Percentiles rank a stretch among this genome's conserved stretches.
These are phyloP conservation scores for Ogataea pilisensis DNA, from an alignment of 805 yeast species.

Conservation along the genomic window DNA sequence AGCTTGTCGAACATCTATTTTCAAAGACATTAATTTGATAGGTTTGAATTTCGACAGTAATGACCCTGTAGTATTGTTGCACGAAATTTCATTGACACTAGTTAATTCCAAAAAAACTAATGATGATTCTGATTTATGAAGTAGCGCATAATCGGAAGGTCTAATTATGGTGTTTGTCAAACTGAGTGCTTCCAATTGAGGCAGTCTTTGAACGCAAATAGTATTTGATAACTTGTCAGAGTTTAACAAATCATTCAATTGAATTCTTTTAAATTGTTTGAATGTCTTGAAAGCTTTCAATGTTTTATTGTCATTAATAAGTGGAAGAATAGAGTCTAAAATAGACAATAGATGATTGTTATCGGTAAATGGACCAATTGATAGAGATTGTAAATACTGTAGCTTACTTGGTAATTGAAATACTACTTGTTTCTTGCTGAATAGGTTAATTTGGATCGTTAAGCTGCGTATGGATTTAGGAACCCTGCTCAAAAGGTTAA, in stretches of 20 bases:
- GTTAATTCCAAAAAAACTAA: slow-evolving; percentile 14
- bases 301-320: not conserved
- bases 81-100: slow-evolving; percentile 12
- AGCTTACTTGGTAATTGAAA: not conserved
- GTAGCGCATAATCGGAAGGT: slow-evolving; percentile 4
- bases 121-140: slow-evolving; percentile 6
- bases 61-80: slow-evolving; percentile 5
- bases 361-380: slow-evolving; percentile 14
- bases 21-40: slow-evolving; percentile 6
- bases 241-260: slow-evolving; percentile 12
- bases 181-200: slow-evolving; percentile 7
- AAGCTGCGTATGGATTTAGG: not conserved
- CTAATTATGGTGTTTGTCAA: slow-evolving; percentile 9
- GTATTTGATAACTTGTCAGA: slow-evolving; percentile 3
- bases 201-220: slow-evolving; percentile 1
- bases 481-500: not conserved
- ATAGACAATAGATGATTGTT: slow-evolving; percentile 1
- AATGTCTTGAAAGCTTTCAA: not conserved
- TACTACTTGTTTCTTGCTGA: slow-evolving; percentile 1
- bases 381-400: slow-evolving; percentile 5
- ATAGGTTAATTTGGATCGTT: slow-evolving; percentile 5
- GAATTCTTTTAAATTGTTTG: slow-evolving; percentile 8
- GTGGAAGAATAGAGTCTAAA: not conserved
- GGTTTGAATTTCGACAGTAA: slow-evolving; percentile 13
- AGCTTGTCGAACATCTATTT: slow-evolving; percentile 22